These are phyloP conservation scores for Leishmania martiniquensis DNA, from an alignment of 208 protist species.

Conservation along the genomic window DNA sequence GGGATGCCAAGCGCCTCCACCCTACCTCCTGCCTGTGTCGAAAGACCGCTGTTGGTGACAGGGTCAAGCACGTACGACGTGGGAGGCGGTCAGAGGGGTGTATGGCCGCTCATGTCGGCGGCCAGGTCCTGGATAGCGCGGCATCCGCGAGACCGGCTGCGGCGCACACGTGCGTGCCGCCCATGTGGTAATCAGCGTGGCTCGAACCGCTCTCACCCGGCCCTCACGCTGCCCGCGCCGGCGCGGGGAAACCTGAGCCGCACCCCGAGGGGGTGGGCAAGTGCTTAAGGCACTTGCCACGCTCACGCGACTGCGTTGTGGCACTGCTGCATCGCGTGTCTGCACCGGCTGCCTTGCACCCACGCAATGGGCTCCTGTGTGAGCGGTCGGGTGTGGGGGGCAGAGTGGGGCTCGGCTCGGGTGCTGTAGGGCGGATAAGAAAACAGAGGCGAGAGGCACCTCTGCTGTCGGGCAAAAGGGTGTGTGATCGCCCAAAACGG, in stretches of 20 bases:
- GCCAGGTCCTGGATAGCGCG: background rate
- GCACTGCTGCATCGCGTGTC: background rate
- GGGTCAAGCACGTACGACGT: background rate
- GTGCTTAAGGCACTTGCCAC: background rate
- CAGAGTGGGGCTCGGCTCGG: background rate
- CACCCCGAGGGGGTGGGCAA: background rate
- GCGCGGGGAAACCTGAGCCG: background rate
- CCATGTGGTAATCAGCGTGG: background rate
- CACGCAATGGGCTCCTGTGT: background rate
- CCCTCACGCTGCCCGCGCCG: background rate
- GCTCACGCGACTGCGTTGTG: background rate
- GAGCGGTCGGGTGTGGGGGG: too few species aligned
- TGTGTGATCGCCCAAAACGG: too few species aligned
- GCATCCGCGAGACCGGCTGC: background rate
- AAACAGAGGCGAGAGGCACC: too few species aligned
- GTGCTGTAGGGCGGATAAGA: too few species aligned
- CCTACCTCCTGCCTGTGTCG: background rate
- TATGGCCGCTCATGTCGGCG: background rate
- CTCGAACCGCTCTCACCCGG: background rate
- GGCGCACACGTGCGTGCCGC: background rate
- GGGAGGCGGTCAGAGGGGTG: background rate
- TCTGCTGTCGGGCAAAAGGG: too few species aligned
- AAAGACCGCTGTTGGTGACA: background rate
- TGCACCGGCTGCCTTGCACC: background rate
- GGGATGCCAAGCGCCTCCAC: background rate